Evolutionary conservation across 1,284 basidiomycete species (phyloP), one percentile per base, ranked within the genome.

Genomic region (Melanopsichium pennsylvanicum): DNA sequence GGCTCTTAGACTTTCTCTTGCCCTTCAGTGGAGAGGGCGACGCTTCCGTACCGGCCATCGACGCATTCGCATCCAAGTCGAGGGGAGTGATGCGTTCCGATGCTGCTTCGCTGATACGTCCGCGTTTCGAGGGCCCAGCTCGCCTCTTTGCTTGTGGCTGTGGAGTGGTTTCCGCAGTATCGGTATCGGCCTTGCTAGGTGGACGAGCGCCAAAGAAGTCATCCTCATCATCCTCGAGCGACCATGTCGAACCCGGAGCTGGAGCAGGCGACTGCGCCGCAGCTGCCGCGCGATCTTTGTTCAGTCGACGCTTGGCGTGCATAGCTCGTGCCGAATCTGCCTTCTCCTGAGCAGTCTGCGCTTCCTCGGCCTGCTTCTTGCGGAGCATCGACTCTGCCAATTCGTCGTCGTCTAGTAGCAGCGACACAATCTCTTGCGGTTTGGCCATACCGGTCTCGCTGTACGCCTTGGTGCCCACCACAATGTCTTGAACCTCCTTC

Each of bases 341-440:
- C 63, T 81, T 81, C 41, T 72, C 76, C 55, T 76, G 72, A 13
- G 71, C 71, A 19, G 61, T 55, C 62, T 77, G 70, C 18, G 76
- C 75, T 45, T 81, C 79, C 40, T 81, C 79, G 2, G 74, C 74
- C 58, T 80, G 79, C 68, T 79, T 79, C 45, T 71, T 72, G 29
- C 79, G 72, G 46, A 80, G 72, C 67, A 81, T 80, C 44, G 74
- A 72, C 54, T 81, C 79, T 22, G 81, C 81, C 37, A 82, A 44
- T 69, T 83, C 92, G 75, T 97, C 93, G 78, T 98, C 95, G 81
- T 94, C 95, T 76, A 99, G 87, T 55, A 99, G 85, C 52, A 99
- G 83, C 62, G 93, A 93, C 8, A 97, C 94, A 58, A 99, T 97
- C 82, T 99, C 96, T 83, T 93, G 94, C 23, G 93, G 92, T 82